Conservation (phyloP, 495 filamentous ascomycete genomes). For the Neohortaea acidophila region DNA sequence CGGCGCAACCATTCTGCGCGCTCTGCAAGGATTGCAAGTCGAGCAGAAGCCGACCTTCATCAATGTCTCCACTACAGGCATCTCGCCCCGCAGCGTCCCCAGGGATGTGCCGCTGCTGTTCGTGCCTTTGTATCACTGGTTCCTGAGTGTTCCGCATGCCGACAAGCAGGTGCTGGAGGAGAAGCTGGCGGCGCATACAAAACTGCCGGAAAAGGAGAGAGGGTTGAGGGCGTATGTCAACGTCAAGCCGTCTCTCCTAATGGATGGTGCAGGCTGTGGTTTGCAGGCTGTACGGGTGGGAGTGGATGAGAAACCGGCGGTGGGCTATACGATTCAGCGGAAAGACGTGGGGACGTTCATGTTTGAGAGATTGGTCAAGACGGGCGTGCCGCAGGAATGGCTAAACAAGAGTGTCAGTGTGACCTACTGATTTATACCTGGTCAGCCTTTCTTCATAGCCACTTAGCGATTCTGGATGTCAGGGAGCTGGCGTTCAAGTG, state of each 20-base stretch:
- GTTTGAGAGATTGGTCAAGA: slow-evolving; percentile 18
- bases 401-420: slow-evolving; percentile 6
- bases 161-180: slow-evolving; percentile 50
- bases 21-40: slow-evolving; percentile 21
- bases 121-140: slow-evolving; percentile 35
- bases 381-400: slow-evolving; percentile 4
- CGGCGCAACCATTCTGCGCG: slow-evolving; percentile 31
- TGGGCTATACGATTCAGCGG: slow-evolving; percentile 22
- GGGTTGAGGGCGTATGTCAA: slow-evolving; percentile 3
- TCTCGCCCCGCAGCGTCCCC: slow-evolving; percentile 24
- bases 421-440: slow-evolving; percentile 8
- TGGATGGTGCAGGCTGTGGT: slow-evolving; percentile 17
- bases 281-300: slow-evolving; percentile 17
- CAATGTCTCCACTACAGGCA: slow-evolving; percentile 39
- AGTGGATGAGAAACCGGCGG: slow-evolving; percentile 16
- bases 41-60: slow-evolving; percentile 31
- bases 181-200: slow-evolving; percentile 24
- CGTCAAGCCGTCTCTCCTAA: slow-evolving; percentile 14
- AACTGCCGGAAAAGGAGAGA: slow-evolving; percentile 27
- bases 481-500: too few relatives aligned
- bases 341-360: slow-evolving; percentile 26
- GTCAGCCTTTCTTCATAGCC: too few relatives aligned
- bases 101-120: slow-evolving; percentile 40
- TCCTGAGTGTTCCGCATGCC: slow-evolving; percentile 36
- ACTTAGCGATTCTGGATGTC: too few relatives aligned